Evolutionary conservation across 106 monocot genomes (phyloP), one percentile per base, ranked within the genome.

Genomic region (Platanthera guangdongensis): DNA sequence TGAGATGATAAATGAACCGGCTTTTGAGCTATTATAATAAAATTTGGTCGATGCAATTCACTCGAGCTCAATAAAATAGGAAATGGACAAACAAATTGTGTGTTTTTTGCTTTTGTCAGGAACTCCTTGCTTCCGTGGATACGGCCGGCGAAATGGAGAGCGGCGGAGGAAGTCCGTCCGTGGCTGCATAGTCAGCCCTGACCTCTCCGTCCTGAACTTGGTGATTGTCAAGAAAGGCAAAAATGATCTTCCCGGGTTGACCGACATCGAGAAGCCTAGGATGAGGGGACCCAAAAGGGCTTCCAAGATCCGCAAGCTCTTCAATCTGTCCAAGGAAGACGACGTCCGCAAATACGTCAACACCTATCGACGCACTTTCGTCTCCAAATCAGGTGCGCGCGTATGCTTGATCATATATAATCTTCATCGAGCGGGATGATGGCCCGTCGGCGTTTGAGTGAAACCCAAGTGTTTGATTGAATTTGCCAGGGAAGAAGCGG

Each of bases 251-350:
- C 80, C 80, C 22, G 80, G 80, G 14, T 52, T 80, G 65, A 80
- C 80, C 47, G 80, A 80, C 52, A 53, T 80, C 25, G 80, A 80
- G 68, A 80, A 80, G 75, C 80, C 80, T 4, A 80, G 80, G 48
- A 80, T 80, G 80, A 80, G 80, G 49, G 80, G 80, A 69, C 80
- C 80, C 1, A 80, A 80, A 55, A 80, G 80, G 80, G 80, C 80
- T 46, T 80, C 80, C n/a, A 80, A 80, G 69, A 80, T 80, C 52
- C 74, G 80, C 21, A 80, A 80, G 68, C 75, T 80, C n/a, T 80
- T 80, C 75, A 80, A 80, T 68, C 80, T 80, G 10, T 80, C 80
- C 39, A 80, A 80, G 75, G 80, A 80, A 22, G 75, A 80, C 52
- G 80, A 80, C 55, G 80, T 80, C 55, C 74, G 80, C 68, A 80